Percentiles rank a stretch among this genome's conserved stretches.
Evolutionary conservation across 352 stramenopile genomes (phyloP).

Genomic region (Phytophthora gonapodyides): DNA sequence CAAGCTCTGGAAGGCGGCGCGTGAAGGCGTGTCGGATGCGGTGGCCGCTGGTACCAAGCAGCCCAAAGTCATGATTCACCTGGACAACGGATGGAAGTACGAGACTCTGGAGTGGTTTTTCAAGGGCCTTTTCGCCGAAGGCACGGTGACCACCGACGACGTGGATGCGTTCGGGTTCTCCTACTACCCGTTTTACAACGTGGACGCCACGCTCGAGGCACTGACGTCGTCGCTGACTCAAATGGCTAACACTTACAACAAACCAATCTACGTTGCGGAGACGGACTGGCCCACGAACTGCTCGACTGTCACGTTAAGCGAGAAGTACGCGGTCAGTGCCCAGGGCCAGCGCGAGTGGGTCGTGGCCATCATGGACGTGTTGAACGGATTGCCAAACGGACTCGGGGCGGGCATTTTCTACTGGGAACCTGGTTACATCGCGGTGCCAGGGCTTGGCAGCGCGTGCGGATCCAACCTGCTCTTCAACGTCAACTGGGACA

Average conservation of each 20-base stretch:
- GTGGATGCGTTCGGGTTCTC: constrained; percentile 42
- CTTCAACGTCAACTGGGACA: constrained; percentile 39
- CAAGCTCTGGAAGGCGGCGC: constrained; percentile 34
- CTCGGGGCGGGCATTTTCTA: constrained; percentile 41
- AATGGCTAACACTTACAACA: constrained; percentile 37
- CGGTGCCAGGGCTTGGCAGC: constrained; percentile 32
- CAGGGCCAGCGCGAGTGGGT: constrained; percentile 37
- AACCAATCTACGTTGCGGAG: constrained; percentile 40
- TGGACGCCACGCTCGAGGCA: constrained; percentile 29
- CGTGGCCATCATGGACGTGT: constrained; percentile 28
- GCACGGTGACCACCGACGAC: constrained; percentile 29
- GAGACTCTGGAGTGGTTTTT: constrained; percentile 41
- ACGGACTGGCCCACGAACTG: constrained; percentile 40
- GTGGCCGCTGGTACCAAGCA: constrained; percentile 27
- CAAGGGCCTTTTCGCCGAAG: constrained; percentile 33
- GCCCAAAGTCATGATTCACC: constrained; percentile 42
- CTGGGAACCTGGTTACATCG: constrained; percentile 42
- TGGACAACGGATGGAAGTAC: constrained; percentile 41
- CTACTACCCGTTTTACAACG: constrained; percentile 41
- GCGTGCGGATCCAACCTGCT: constrained; percentile 35
- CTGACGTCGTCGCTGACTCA: constrained; percentile 32
- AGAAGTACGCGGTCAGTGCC: constrained; percentile 27
- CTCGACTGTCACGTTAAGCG: constrained; percentile 32
- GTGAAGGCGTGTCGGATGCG: constrained; percentile 30
- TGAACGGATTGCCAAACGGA: constrained; percentile 28